Conservation (phyloP, 1,284 basidiomycete genomes). For the Tilletia walkeri region DNA sequence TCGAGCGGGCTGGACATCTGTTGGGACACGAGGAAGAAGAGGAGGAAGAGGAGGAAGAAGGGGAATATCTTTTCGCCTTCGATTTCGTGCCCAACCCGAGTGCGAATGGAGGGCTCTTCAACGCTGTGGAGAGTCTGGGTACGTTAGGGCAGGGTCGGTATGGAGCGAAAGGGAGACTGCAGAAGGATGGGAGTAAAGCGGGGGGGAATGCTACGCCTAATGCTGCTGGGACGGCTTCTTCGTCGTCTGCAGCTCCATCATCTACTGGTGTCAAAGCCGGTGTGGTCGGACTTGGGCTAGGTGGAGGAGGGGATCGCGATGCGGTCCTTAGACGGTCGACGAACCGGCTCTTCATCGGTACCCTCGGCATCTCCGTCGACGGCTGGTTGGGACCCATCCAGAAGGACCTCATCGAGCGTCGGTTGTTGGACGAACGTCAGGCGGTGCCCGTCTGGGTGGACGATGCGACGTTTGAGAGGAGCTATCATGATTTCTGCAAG, state of each 20-base stretch:
- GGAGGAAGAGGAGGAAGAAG: constrained; percentile 25
- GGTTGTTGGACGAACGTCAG: constrained; percentile 64
- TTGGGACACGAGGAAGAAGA: constrained; percentile 1
- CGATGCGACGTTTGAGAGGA: constrained; percentile 64
- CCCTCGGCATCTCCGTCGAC: constrained; percentile 43
- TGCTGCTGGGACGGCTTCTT: background rate
- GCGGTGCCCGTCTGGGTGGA: constrained; percentile 76
- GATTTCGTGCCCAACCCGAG: constrained; percentile 50
- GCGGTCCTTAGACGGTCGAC: constrained; percentile 10
- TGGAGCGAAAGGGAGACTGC: constrained; percentile 1
- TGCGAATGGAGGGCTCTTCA: constrained; percentile 53
- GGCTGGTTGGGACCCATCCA: constrained; percentile 41
- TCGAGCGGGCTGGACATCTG: background rate
- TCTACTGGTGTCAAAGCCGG: background rate
- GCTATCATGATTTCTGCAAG: constrained; percentile 84
- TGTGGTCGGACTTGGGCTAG: background rate
- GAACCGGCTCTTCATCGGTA: constrained; percentile 46
- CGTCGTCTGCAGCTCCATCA: background rate
- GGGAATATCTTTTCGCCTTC: constrained; percentile 32
- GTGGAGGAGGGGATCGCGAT: constrained; percentile 15
- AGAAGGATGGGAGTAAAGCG: background rate
- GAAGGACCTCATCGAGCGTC: constrained; percentile 64
- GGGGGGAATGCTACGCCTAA: background rate
- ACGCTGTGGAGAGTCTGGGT: constrained; percentile 48
- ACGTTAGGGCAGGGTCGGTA: constrained; percentile 9